These are phyloP conservation scores for Dorcoceras hygrometricum DNA, from an alignment of 257 asterid species.

Conservation along the genomic window DNA sequence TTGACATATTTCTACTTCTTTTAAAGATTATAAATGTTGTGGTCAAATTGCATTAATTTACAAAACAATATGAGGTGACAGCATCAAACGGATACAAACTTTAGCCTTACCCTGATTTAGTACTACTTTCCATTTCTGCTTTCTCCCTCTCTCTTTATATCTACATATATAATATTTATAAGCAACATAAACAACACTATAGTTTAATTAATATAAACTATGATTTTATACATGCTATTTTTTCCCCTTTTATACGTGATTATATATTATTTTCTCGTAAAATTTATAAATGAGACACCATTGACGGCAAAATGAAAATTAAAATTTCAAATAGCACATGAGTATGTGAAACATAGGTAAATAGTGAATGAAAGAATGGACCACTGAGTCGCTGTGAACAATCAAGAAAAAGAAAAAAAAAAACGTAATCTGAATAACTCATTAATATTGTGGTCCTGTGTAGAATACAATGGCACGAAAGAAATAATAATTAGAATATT, in stretches of 20 bases:
- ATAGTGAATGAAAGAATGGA: background rate
- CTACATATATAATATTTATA: no score
- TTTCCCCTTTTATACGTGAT: no score
- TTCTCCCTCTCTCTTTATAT: background rate
- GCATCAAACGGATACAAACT: background rate
- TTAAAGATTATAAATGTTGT: background rate
- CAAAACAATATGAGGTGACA: background rate
- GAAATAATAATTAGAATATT: background rate
- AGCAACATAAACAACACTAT: no score
- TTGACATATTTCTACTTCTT: background rate
- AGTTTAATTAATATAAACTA: no score
- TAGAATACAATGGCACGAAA: slow-evolving; percentile 23
- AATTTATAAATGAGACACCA: background rate
- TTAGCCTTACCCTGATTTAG: background rate
- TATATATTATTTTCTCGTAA: no score
- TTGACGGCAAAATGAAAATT: background rate
- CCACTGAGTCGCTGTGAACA: background rate
- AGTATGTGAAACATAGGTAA: background rate
- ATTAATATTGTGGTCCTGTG: slow-evolving; percentile 19
- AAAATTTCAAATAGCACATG: background rate
- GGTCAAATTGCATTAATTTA: background rate
- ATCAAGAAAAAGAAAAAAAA: background rate
- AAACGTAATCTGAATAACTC: slow-evolving; percentile 3
- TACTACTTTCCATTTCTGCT: background rate
- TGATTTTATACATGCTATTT: no score